Evolutionary conservation across 176 grass and related monocot genomes (phyloP).

Genomic region (Coix lacrymajobi): DNA sequence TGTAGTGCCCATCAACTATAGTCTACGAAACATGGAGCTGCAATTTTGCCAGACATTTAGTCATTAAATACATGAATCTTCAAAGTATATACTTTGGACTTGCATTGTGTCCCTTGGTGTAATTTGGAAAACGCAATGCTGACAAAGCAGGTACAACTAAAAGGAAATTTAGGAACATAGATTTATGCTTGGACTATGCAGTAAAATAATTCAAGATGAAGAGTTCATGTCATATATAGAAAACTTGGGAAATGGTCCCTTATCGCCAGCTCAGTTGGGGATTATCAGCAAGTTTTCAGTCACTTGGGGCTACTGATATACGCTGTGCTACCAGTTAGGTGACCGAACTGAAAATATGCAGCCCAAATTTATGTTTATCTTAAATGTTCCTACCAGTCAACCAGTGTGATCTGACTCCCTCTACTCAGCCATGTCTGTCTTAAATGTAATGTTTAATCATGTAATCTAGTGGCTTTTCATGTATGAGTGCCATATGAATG

Average conservation of each 20-base stretch:
- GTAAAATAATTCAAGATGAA: neutral
- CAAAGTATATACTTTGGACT: constrained; percentile 1
- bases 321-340: neutral
- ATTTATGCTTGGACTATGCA: neutral
- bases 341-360: neutral
- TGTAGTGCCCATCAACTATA: constrained; percentile 17
- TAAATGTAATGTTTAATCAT: neutral
- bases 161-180: neutral
- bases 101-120: neutral
- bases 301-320: neutral
- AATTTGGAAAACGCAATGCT: neutral
- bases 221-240: neutral
- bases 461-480: neutral
- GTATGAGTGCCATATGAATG: neutral
- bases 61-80: neutral
- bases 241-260: neutral
- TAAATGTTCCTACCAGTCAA: neutral
- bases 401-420: neutral
- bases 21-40: neutral
- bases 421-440: neutral
- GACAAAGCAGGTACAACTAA: neutral
- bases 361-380: neutral
- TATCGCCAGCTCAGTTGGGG: neutral
- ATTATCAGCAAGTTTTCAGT: neutral
- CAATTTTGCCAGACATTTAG: constrained; percentile 31